A percentile compares a stretch with the other conserved stretches of the same genome.
These are phyloP conservation scores for Ensete glaucum DNA, from an alignment of 176 grass and related monocot genomes.

Conservation along the genomic window DNA sequence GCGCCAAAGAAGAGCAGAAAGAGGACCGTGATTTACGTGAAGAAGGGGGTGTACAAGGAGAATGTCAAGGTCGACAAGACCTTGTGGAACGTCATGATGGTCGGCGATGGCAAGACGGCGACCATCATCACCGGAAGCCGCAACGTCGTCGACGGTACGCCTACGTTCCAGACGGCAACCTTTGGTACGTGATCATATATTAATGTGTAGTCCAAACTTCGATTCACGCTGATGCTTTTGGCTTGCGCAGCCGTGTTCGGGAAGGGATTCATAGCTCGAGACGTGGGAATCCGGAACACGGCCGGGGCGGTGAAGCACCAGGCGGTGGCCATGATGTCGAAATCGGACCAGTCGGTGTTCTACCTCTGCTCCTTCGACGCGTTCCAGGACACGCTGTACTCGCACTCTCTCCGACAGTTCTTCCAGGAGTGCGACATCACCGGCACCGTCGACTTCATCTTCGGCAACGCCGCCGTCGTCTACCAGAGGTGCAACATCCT, in stretches of 20 bases:
- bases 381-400: constrained; percentile 77
- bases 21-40: constrained; percentile 48
- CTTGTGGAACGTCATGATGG: constrained; percentile 47
- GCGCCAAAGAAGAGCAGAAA: constrained; percentile 43
- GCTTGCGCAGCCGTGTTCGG: constrained; percentile 41
- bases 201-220: not conserved
- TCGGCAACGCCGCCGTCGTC: constrained; percentile 76
- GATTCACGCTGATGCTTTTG: no score
- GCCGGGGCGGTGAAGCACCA: constrained; percentile 50
- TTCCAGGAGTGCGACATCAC: constrained; percentile 68
- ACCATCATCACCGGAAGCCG: constrained; percentile 69
- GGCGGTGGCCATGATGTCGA: constrained; percentile 71
- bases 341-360: constrained; percentile 43
- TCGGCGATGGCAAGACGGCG: constrained; percentile 39
- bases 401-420: constrained; percentile 80
- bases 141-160: constrained; percentile 49
- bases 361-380: constrained; percentile 55
- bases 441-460: constrained; percentile 72
- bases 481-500: constrained; percentile 64
- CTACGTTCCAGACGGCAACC: constrained; percentile 64
- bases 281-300: constrained; percentile 74
- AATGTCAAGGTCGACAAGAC: constrained; percentile 50
- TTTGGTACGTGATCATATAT: constrained; percentile 27
- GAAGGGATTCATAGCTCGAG: constrained; percentile 59
- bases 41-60: constrained; percentile 68